Conservation (phyloP, 2,329 filamentous ascomycete species). For the Tympanopsis confertula region DNA sequence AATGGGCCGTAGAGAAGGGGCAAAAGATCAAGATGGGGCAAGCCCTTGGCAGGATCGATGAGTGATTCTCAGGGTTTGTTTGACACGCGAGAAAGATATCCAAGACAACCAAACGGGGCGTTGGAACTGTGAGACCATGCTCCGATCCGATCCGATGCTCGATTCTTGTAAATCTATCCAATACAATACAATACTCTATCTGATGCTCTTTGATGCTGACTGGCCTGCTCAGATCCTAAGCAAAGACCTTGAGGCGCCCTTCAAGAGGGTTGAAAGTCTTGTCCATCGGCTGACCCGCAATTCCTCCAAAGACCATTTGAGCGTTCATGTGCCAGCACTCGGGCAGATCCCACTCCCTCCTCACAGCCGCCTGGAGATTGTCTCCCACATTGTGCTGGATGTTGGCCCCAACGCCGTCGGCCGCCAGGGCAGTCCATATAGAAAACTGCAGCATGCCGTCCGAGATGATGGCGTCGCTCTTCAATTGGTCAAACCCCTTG, state of each 20-base stretch:
- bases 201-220: no score
- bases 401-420: constrained; percentile 52
- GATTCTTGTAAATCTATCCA: no score
- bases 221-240: no score
- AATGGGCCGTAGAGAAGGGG: constrained; percentile 55
- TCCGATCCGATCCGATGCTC: no score
- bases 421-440: constrained; percentile 50
- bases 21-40: constrained; percentile 59
- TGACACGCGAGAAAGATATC: no score
- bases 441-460: constrained; percentile 47
- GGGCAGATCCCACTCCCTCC: constrained; percentile 39
- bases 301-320: constrained; percentile 49
- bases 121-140: no score
- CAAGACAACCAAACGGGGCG: no score
- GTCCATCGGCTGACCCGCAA: constrained; percentile 25
- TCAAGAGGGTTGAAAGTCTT: constrained; percentile 36
- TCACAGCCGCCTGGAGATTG: constrained; percentile 38
- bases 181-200: no score
- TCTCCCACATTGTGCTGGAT: constrained; percentile 59
- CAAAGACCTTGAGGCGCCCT: constrained; percentile 32
- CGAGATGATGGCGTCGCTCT: constrained; percentile 45
- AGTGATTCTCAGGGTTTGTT: no score
- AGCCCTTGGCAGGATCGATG: constrained; percentile 50
- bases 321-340: constrained; percentile 45
- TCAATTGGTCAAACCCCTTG: constrained; percentile 42